Evolutionary conservation across 2,329 filamentous ascomycete species (phyloP).

Genomic region (Ceratocystis ficicola): DNA sequence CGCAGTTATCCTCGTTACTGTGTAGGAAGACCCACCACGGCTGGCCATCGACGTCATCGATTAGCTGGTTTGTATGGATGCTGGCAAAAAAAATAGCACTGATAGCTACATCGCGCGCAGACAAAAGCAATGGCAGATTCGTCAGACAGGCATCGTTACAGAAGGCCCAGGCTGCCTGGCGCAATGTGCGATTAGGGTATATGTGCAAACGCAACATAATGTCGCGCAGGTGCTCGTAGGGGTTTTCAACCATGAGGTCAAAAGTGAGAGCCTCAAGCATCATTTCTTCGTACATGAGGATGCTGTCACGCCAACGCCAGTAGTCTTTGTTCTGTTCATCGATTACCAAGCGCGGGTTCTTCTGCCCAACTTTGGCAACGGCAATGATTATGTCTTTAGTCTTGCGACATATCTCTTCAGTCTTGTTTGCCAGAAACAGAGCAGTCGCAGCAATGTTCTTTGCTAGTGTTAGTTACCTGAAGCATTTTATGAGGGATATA

Average conservation of each 20-base stretch:
- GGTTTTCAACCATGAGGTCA: constrained; percentile 80
- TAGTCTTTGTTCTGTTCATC: constrained; percentile 98
- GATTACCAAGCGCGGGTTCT: constrained; percentile 77
- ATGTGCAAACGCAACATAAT: constrained; percentile 62
- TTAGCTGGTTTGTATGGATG: constrained; percentile 57
- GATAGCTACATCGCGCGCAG: constrained; percentile 68
- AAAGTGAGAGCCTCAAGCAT: constrained; percentile 89
- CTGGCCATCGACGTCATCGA: constrained; percentile 62
- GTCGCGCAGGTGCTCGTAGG: constrained; percentile 73
- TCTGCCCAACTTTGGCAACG: constrained; percentile 87
- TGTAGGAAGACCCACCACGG: constrained; percentile 80
- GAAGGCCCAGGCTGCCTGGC: constrained; percentile 86
- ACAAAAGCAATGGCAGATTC: constrained; percentile 68
- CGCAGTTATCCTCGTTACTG: constrained; percentile 58
- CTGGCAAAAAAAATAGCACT: constrained; percentile 79
- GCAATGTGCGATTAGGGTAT: constrained; percentile 66
- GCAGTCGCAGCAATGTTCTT: constrained; percentile 78
- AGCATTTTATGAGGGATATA: neutral
- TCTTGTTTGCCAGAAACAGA: constrained; percentile 90
- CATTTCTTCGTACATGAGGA: constrained; percentile 81
- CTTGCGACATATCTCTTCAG: constrained; percentile 91
- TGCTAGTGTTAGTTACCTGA: neutral
- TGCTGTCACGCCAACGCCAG: constrained; percentile 94
- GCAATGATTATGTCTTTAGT: constrained; percentile 91
- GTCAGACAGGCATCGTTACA: constrained; percentile 84